These are phyloP conservation scores for Senna siamea DNA, from an alignment of 306 rosid species.

Conservation along the genomic window DNA sequence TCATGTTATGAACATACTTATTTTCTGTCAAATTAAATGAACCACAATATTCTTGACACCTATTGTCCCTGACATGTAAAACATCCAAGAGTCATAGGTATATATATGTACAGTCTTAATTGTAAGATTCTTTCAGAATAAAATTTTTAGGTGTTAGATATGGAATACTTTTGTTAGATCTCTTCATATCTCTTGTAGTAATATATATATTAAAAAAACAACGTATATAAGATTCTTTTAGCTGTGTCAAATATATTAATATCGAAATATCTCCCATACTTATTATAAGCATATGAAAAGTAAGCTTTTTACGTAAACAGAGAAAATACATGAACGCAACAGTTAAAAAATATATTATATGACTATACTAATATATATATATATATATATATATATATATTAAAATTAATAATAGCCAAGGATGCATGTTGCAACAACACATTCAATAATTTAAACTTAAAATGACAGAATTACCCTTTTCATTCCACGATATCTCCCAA, in stretches of 20 bases:
- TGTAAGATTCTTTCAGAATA: slow-evolving; percentile 2
- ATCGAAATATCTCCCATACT: background rate
- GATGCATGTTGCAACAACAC: background rate
- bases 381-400: too few relatives aligned
- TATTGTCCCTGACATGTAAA: background rate
- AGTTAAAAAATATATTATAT: too few relatives aligned
- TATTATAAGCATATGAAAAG: background rate
- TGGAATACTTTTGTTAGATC: background rate
- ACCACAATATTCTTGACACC: background rate
- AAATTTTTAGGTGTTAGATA: slow-evolving; percentile 3
- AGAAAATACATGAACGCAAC: background rate
- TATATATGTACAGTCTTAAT: background rate
- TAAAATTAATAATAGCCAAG: background rate
- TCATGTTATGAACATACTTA: background rate
- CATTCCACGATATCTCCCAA: background rate
- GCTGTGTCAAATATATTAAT: too few relatives aligned
- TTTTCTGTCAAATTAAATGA: background rate
- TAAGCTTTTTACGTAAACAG: background rate
- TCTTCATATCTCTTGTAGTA: background rate
- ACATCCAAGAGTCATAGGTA: background rate
- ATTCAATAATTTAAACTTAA: background rate
- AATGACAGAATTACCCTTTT: background rate
- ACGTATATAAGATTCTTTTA: too few relatives aligned
- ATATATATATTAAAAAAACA: too few relatives aligned
- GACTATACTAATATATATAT: too few relatives aligned